These are phyloP conservation scores for Aspergillus sp. DNA, from an alignment of 2,329 filamentous ascomycete genomes.

Conservation along the genomic window DNA sequence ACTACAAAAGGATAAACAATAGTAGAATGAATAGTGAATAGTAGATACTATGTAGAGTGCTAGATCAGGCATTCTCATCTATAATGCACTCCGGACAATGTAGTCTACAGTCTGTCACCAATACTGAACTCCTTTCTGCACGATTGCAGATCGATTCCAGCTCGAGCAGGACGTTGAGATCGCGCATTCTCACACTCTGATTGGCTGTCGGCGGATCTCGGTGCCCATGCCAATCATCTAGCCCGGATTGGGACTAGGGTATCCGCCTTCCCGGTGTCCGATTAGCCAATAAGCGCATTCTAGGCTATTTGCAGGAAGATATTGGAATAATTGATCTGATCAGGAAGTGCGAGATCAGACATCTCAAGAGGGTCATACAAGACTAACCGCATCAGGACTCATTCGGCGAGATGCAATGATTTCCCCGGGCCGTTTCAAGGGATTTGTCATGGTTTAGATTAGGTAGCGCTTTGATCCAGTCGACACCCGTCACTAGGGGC, in stretches of 20 bases:
- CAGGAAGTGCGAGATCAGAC: no score
- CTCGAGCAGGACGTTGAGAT: slow-evolving; percentile 12
- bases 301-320: no score
- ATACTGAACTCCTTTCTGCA: slow-evolving; percentile 1
- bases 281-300: no score
- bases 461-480: no score
- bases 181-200: background rate
- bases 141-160: slow-evolving; percentile 6
- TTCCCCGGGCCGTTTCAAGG: no score
- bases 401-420: no score
- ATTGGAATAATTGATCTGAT: no score
- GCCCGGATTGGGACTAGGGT: slow-evolving; percentile 8
- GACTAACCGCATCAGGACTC: no score
- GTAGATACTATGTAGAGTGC: no score
- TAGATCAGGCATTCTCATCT: background rate
- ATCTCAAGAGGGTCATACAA: no score
- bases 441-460: no score
- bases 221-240: slow-evolving; percentile 7
- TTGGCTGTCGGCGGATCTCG: slow-evolving; percentile 16
- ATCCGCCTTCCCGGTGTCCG: slow-evolving; percentile 13
- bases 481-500: no score
- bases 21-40: slow-evolving; percentile 1
- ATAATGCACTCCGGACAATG: background rate
- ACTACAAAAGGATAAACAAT: background rate
- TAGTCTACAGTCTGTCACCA: background rate